phyloP scores from a whole-genome alignment of 164 flowering plant species.

The Macadamia tetraphylla region DNA sequence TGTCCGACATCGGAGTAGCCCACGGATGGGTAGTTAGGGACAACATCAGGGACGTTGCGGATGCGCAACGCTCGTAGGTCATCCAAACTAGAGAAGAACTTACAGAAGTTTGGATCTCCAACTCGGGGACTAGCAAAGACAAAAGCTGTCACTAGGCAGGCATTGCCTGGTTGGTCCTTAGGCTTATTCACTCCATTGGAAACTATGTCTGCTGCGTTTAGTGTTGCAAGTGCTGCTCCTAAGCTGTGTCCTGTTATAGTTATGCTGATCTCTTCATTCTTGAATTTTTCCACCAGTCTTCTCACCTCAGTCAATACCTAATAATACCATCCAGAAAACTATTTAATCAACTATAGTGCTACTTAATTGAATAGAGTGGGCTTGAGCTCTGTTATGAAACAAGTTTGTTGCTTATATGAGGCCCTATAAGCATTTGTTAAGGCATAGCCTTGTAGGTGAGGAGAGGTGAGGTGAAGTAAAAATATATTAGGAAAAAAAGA shows the following conservation, averaged over 20 bases:
- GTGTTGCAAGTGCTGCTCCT: constrained; percentile 72
- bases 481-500: too few species aligned
- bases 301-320: constrained; percentile 59
- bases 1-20: constrained; percentile 63
- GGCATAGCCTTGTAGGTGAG: too few species aligned
- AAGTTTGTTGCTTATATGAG: too few species aligned
- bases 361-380: too few species aligned
- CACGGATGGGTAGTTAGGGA: constrained; percentile 59
- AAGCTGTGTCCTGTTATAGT: constrained; percentile 62
- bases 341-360: too few species aligned
- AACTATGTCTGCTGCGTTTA: constrained; percentile 68
- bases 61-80: constrained; percentile 40
- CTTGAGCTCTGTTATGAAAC: too few species aligned
- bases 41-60: constrained; percentile 46
- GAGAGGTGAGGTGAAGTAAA: too few species aligned
- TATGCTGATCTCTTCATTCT: constrained; percentile 45
- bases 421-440: too few species aligned
- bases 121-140: constrained; percentile 69
- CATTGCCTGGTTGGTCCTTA: constrained; percentile 14
- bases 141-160: constrained; percentile 51
- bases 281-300: constrained; percentile 47
- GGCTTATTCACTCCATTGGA: constrained; percentile 45
- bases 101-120: constrained; percentile 49
- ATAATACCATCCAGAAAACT: background rate
- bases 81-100: constrained; percentile 20